phyloP scores from a whole-genome alignment of 768 basidiomycete species.

The Psilocybe subaeruginosa region DNA sequence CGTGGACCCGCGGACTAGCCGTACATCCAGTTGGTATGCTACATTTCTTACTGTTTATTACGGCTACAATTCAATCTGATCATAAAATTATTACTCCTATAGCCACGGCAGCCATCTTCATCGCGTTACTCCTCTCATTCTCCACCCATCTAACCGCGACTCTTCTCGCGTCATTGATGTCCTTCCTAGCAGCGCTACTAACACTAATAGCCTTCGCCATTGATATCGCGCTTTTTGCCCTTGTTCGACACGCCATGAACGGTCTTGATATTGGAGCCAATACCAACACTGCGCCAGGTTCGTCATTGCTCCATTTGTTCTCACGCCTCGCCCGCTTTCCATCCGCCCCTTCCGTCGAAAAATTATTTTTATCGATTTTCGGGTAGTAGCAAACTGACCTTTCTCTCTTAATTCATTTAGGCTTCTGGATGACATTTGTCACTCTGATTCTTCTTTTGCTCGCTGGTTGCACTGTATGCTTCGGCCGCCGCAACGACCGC shows the following conservation, averaged over 20 bases:
- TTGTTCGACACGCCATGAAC: conserved; percentile 58
- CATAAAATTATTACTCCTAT: conserved; percentile 2
- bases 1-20: conserved; percentile 77
- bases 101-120: conserved; percentile 59
- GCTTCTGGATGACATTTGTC: conserved; percentile 78
- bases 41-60: not conserved
- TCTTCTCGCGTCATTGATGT: conserved; percentile 64
- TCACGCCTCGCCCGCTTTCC: not conserved
- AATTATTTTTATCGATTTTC: too few species aligned
- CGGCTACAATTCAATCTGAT: not conserved
- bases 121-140: conserved; percentile 66
- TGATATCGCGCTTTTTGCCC: conserved; percentile 74
- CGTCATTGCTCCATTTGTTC: conserved; percentile 21
- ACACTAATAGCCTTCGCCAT: conserved; percentile 76
- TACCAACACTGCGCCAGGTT: conserved; percentile 69
- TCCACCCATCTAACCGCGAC: conserved; percentile 49
- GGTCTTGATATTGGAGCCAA: conserved; percentile 47
- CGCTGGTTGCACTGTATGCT: conserved; percentile 71
- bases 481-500: conserved; percentile 63
- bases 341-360: too few species aligned
- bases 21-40: conserved; percentile 74
- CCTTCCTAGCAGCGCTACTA: conserved; percentile 71
- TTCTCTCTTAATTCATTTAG: conserved; percentile 31
- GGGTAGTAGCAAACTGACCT: not conserved
- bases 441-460: conserved; percentile 64